Evolutionary conservation across 2,329 filamentous ascomycete species (phyloP), one percentile per base, ranked within the genome.

Genomic region (Mollisiaceae sp.): DNA sequence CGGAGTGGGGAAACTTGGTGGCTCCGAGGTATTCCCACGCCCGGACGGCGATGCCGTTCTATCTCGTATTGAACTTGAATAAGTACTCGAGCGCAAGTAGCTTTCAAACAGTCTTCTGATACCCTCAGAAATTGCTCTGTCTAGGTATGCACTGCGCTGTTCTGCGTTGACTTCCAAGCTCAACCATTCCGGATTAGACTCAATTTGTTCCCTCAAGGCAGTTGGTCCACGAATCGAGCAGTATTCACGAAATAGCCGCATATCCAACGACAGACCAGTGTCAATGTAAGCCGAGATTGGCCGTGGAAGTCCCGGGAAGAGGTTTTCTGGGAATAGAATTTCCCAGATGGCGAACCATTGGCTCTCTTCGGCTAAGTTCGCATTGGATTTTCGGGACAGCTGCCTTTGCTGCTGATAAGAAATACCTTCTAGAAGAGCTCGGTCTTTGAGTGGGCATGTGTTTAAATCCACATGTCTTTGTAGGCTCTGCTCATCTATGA

Each of bases 271-370:
- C 18, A 63, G n/a, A 24, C 22, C 39, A 5, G 22, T 60, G 18
- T 67, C 56, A 9, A 63, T 36, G 41, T 67, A 67, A 22, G 38
- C 59, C 27, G 63, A 67, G 0, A 36, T 58, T n/a, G 65, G 65
- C 9, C 63, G 8, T 47, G 50, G 9, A 41, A 14, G 38, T 9
- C 38, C 12, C 3, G 11, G 45, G 27, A 32, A 6, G 3, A 32
- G 27, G 15, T 47, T 8, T 52, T 14, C 18, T 2, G 20, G 79
- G 62, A 68, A 68, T 4, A 68, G 60, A 8, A 64, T 64, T 4
- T 68, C 57, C 66, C 66, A 68, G 24, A 68, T 66, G n/a, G n/a
- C 58, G 18, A 54, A 68, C 66, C 66, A 68, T 41, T 68, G 66
- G 6, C 60, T 24, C 45, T 62, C 64, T 64, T 59, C 32, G 47